phyloP scores from a whole-genome alignment of 139 green algal species.

The Chlorokybus atmophyticus region DNA sequence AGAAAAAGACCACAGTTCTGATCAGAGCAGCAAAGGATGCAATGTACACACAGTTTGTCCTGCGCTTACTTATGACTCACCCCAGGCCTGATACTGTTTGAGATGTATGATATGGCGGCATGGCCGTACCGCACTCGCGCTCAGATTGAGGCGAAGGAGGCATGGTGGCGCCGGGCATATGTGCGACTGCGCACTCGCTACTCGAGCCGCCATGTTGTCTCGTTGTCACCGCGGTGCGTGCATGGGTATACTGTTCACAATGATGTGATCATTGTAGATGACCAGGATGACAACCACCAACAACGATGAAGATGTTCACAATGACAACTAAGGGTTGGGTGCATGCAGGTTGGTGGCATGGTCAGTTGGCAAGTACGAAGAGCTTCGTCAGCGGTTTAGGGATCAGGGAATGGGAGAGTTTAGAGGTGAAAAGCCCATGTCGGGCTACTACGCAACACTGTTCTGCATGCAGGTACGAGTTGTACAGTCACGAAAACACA shows the following conservation, averaged over 20 bases:
- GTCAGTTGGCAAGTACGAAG: conserved; percentile 13
- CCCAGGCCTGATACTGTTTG: conserved; percentile 24
- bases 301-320: no score
- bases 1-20: no score
- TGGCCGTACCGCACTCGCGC: conserved; percentile 8
- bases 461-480: conserved; percentile 7
- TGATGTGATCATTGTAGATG: no score
- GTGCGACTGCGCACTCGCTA: conserved; percentile 5
- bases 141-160: conserved; percentile 23
- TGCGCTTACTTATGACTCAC: no score
- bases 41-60: no score
- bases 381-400: conserved; percentile 16
- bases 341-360: conserved; percentile 23
- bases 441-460: conserved; percentile 21
- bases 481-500: no score
- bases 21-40: no score
- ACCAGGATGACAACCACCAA: no score
- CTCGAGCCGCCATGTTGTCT: conserved; percentile 10
- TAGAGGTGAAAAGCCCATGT: conserved; percentile 28
- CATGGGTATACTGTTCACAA: no score
- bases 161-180: conserved; percentile 4
- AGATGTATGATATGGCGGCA: conserved; percentile 20
- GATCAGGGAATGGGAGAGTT: conserved; percentile 5
- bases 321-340: no score
- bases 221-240: conserved; percentile 18